These are phyloP conservation scores for Monosporascus sp. DNA, from an alignment of 2,329 filamentous ascomycete genomes.

Conservation along the genomic window DNA sequence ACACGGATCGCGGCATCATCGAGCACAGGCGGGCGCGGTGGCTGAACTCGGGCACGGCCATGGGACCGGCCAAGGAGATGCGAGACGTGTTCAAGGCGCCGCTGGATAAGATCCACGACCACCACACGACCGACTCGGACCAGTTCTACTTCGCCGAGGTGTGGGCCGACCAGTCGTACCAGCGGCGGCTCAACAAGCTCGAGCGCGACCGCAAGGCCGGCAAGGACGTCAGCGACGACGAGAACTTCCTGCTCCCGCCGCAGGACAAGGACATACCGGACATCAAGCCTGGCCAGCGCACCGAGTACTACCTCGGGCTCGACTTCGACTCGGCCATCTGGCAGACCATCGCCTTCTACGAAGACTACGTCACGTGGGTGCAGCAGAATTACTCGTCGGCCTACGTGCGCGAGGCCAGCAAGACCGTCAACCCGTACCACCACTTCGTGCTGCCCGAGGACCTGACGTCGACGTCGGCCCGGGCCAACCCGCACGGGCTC, in stretches of 20 bases:
- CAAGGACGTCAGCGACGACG: constrained; percentile 8
- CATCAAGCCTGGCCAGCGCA: background rate
- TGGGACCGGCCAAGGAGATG: constrained; percentile 32
- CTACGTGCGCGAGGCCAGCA: background rate
- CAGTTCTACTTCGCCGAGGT: constrained; percentile 38
- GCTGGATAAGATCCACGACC: constrained; percentile 25
- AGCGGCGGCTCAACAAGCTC: constrained; percentile 24
- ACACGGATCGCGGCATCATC: constrained; percentile 23
- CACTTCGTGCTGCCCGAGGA: constrained; percentile 2
- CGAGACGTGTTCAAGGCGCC: constrained; percentile 25
- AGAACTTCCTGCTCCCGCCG: constrained; percentile 10
- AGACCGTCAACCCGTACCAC: background rate
- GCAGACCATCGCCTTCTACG: constrained; percentile 5
- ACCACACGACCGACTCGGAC: constrained; percentile 33
- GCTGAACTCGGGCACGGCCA: constrained; percentile 42
- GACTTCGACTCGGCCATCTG: constrained; percentile 5
- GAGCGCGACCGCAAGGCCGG: constrained; percentile 14
- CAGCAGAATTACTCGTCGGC: constrained; percentile 2
- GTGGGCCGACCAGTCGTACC: constrained; percentile 37
- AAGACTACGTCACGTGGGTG: constrained; percentile 3
- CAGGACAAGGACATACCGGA: constrained; percentile 3
- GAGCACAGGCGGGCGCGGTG: constrained; percentile 30
- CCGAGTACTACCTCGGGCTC: constrained; percentile 4
- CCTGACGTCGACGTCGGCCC: background rate
- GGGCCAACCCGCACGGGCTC: background rate